Evolutionary conservation across 1,284 basidiomycete genomes (phyloP).

Genomic region (Leccinum subrobustum): DNA sequence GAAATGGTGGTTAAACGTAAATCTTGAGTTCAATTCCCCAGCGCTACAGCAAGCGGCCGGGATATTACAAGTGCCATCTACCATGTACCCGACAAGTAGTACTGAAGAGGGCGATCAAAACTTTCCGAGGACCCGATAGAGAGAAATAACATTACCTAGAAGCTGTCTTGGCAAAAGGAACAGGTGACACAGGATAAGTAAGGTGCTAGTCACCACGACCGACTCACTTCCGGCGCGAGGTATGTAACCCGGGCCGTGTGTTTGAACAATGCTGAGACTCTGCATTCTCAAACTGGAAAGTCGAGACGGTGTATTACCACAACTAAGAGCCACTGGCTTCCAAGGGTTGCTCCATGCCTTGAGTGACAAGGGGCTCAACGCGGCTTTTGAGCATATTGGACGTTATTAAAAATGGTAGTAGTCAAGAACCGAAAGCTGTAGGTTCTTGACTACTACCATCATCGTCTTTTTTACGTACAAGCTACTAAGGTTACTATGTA

Average conservation of each 20-base stretch:
- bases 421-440: background rate
- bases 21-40: background rate
- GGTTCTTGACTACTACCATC: background rate
- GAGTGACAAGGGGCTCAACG: background rate
- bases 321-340: background rate
- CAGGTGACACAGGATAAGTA: background rate
- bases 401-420: background rate
- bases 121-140: background rate
- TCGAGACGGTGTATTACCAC: background rate
- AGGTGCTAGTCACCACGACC: background rate
- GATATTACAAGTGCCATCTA: background rate
- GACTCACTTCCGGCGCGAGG: background rate
- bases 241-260: background rate
- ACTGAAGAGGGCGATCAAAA: background rate
- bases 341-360: background rate
- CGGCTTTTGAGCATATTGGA: background rate
- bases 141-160: background rate
- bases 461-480: background rate
- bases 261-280: background rate
- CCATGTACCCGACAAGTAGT: background rate
- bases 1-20: background rate
- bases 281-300: background rate
- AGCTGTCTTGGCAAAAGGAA: background rate
- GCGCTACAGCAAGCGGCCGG: conserved; percentile 6
- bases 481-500: background rate